Base-by-base conservation (phyloP, 768 basidiomycete species). In the Tulasnella sp. region DNA sequence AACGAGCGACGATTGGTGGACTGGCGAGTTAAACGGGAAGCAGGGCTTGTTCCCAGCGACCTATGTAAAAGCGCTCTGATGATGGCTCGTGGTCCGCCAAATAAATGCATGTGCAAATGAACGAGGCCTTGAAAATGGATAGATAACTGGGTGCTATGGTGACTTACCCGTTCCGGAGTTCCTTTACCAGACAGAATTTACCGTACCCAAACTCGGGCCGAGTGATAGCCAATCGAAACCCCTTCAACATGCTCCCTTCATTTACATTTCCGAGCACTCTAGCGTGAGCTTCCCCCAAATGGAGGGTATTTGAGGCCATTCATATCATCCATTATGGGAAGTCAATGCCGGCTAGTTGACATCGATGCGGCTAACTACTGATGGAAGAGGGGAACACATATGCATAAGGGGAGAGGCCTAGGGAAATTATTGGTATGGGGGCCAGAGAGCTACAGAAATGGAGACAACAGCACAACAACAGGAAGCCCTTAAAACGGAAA, bases 1-100 rank as follows among this genome's bases (percentile, higher is more conserved):
- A 78, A 84, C 83, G 78, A 81, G 83, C 51, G 85, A 85, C 69
- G 85, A 86, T 78, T 86, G 85, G 85, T 84, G 83, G 83, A 85
- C 83, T 26, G 85, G 85, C 2, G 83, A 82, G 75, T 69, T 84
- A 44, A 81, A 83, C 61, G 85, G 85, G 3, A 73, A 75, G 75
- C 76, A 79, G 2, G 85, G 85, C 69, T 82, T 85, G 75, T 86
- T 86, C 82, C 85, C 85, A 7, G 39, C 72, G 0, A 67, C 79
- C 3, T 82, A 82, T 74, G 81, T 79, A 32, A 79, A 81, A 55
- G 75, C 80, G 75, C 23, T 73, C 3, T 80, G 40, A 55, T 48
- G n/a, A 4, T 70, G 32, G 69, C 35, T 11, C 32, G 71, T 23
- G 35, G n/a, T 72, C 20, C 23, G 37, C 32, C 32, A 15, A 3